Conservation (phyloP, 345 rosid species). For the Pugionium dolabratum region DNA sequence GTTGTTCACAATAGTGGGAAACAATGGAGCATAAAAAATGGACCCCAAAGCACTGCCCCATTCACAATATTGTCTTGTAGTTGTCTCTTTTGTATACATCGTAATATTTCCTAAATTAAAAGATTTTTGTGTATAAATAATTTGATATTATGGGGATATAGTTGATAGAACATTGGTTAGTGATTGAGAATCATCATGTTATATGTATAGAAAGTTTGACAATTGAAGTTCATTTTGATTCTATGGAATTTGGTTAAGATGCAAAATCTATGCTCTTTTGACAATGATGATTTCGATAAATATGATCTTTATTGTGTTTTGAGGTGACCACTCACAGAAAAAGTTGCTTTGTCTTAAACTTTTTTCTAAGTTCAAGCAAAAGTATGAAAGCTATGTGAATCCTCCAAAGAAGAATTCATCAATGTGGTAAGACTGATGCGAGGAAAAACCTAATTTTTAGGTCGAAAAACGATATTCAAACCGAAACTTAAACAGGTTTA, state of each 20-base stretch:
- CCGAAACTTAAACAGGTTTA: too few relatives aligned
- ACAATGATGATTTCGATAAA: constrained; percentile 25
- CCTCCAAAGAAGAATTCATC: constrained; percentile 8
- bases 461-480: background rate
- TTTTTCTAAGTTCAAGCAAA: constrained; percentile 32
- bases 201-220: too few relatives aligned
- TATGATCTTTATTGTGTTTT: constrained; percentile 27
- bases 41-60: constrained; percentile 41
- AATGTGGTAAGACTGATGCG: constrained; percentile 34
- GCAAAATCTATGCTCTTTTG: constrained; percentile 24
- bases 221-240: too few relatives aligned
- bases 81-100: constrained; percentile 38
- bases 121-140: background rate
- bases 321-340: constrained; percentile 34
- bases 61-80: constrained; percentile 38
- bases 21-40: constrained; percentile 43
- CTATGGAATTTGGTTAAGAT: constrained; percentile 11
- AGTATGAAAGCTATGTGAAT: constrained; percentile 38
- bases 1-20: constrained; percentile 47
- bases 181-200: too few relatives aligned
- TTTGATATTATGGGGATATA: background rate
- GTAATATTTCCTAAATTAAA: constrained; percentile 14
- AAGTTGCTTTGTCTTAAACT: background rate
- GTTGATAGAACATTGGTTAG: constrained; percentile 1
- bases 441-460: constrained; percentile 33